Evolutionary conservation across 495 filamentous ascomycete species (phyloP), one percentile per base, ranked within the genome.

Genomic region (Xylaria cubensis): DNA sequence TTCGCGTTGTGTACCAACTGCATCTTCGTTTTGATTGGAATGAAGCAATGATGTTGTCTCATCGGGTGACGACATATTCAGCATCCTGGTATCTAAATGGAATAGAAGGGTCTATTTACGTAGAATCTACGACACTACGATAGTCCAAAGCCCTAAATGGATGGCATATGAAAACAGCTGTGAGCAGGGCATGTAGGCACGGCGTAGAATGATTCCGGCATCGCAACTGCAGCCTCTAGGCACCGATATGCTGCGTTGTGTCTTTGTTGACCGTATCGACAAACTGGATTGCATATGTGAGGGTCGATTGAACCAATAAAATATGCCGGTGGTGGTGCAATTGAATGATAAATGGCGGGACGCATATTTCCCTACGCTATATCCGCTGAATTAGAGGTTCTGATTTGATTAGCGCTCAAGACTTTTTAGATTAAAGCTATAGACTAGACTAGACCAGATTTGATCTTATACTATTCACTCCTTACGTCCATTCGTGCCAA

Each of bases 21-120:
- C 24, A 12, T 58, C 15, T n/a, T 21, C 41, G 32, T 64, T 17
- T 2, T 34, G 53, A 26, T 5, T 2, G 5, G 67, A 36, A 62
- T 69, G 69, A 48, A 71, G 69, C 15, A 71, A 17, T 34, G 59
- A 51, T n/a, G 44, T 64, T 26, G 69, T 71, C 48, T 71, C 69
- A 10, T 71, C 42, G 3, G 41, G 29, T 51, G 19, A 7, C 9
- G 61, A 4, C 70, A 67, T 67, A 7, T 44, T 58, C 39, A 21
- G 29, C 21, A 46, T 6, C 34, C 46, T 26, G 10, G 53, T n/a
- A 9, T n/a, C 13, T 15, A 44, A 51, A 19, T 64, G 17, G 6
- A 1, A 13, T 42, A 64, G 8, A 21, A 3, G 4, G 24, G 36
- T 21, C 19, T 59, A 5, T 15, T 61, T 9, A 7, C 10, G 34